phyloP scores from a whole-genome alignment of 2,329 filamentous ascomycete genomes.

The Ilyonectria destructans region DNA sequence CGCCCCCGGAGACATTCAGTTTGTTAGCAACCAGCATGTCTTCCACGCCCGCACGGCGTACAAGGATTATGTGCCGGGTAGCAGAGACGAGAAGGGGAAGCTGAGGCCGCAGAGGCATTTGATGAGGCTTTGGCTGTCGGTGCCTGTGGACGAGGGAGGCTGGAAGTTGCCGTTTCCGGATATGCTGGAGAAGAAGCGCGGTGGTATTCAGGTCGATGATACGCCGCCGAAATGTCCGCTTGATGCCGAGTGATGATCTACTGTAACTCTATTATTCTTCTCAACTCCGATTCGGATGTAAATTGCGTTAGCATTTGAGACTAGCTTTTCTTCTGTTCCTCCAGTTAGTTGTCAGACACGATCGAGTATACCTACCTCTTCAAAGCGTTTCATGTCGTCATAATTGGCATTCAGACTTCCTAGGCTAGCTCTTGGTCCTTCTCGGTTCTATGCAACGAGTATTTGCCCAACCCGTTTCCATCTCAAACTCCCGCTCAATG shows the following conservation, averaged over 20 bases:
- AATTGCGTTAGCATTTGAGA: background rate
- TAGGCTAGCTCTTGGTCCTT: too few species aligned
- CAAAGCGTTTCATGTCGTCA: too few species aligned
- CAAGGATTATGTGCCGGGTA: constrained; percentile 70
- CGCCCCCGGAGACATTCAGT: constrained; percentile 91
- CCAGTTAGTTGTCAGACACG: background rate
- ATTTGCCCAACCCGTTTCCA: background rate
- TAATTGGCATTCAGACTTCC: too few species aligned
- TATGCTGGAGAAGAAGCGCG: constrained; percentile 86
- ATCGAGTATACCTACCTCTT: too few species aligned
- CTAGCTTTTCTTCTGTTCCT: background rate
- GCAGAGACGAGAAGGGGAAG: background rate
- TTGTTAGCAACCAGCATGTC: constrained; percentile 84
- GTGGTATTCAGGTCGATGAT: constrained; percentile 90
- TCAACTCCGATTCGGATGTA: background rate
- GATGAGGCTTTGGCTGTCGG: constrained; percentile 88
- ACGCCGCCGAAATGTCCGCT: constrained; percentile 81
- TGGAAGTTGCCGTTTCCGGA: constrained; percentile 90
- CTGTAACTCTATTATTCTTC: background rate
- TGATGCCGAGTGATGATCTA: constrained; percentile 76
- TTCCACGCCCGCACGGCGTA: constrained; percentile 88
- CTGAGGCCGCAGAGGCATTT: constrained; percentile 82
- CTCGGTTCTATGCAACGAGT: too few species aligned
- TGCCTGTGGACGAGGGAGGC: constrained; percentile 85
- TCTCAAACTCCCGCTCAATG: background rate